Evolutionary conservation across 2,329 filamentous ascomycete genomes (phyloP).

Genomic region (Beauveria australis): DNA sequence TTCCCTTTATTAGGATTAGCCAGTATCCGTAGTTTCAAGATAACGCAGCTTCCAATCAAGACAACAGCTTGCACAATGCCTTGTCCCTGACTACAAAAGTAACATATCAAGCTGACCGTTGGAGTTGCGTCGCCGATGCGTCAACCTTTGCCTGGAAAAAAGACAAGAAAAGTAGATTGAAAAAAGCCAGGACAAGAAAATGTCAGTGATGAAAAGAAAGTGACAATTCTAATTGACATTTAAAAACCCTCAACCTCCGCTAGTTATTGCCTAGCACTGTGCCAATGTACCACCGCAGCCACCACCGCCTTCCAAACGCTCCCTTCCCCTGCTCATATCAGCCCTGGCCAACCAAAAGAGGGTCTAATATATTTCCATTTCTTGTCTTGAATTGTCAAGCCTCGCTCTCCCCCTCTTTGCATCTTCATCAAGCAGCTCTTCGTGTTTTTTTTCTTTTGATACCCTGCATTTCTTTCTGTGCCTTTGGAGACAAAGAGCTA

Average conservation of each 20-base stretch:
- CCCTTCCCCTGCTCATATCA: background rate
- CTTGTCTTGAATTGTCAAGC: background rate
- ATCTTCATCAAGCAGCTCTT: slow-evolving; percentile 5
- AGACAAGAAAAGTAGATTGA: no score
- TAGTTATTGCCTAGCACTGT: background rate
- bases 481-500: background rate
- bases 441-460: background rate
- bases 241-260: background rate
- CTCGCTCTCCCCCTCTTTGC: slow-evolving; percentile 6
- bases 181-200: background rate
- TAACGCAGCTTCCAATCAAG: no score
- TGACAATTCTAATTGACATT: no score
- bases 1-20: no score
- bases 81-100: no score
- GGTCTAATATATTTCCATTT: slow-evolving; percentile 6
- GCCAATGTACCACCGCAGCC: background rate
- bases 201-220: no score
- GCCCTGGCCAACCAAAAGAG: slow-evolving; percentile 1
- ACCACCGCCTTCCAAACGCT: background rate
- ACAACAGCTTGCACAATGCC: no score
- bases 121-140: no score
- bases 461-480: background rate
- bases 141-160: no score
- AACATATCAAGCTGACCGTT: no score
- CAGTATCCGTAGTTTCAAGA: no score